Evolutionary conservation across 192 early-diverging fungal genomes (phyloP).

Genomic region (Pilaira anomala): DNA sequence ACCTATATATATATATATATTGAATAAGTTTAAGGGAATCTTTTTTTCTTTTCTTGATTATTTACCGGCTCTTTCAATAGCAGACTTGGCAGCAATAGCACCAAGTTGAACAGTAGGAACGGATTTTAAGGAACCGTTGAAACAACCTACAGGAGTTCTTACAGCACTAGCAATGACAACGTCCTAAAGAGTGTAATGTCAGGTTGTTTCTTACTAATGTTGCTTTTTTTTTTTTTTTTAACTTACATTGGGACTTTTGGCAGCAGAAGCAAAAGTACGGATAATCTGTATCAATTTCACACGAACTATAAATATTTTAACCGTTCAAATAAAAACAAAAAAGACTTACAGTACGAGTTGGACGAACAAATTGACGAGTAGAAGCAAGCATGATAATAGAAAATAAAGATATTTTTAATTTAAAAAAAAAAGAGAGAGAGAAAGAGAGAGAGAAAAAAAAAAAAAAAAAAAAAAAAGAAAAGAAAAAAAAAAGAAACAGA

Average conservation of each 20-base stretch:
- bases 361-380: conserved; percentile 5
- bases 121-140: conserved; percentile 83
- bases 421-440: not conserved
- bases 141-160: conserved; percentile 90
- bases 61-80: conserved; percentile 77
- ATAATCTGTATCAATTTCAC: not conserved
- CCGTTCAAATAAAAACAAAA: not conserved
- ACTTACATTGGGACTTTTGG: conserved; percentile 28
- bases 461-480: conserved; percentile 12
- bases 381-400: conserved; percentile 16
- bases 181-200: conserved; percentile 35
- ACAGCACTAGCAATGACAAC: conserved; percentile 66
- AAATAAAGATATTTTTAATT: not conserved
- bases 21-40: no score
- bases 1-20: conserved; percentile 31
- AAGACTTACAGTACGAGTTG: conserved; percentile 14
- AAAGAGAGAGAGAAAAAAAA: not conserved
- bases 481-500: no score
- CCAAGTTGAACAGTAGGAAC: conserved; percentile 86
- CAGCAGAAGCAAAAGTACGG: conserved; percentile 29
- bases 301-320: not conserved
- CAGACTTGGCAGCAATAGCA: conserved; percentile 76
- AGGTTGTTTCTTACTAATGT: not conserved
- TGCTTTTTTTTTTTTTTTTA: not conserved
- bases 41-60: not conserved